Conservation (phyloP, 2,329 filamentous ascomycete genomes). For the Cladophialophora immunda region DNA sequence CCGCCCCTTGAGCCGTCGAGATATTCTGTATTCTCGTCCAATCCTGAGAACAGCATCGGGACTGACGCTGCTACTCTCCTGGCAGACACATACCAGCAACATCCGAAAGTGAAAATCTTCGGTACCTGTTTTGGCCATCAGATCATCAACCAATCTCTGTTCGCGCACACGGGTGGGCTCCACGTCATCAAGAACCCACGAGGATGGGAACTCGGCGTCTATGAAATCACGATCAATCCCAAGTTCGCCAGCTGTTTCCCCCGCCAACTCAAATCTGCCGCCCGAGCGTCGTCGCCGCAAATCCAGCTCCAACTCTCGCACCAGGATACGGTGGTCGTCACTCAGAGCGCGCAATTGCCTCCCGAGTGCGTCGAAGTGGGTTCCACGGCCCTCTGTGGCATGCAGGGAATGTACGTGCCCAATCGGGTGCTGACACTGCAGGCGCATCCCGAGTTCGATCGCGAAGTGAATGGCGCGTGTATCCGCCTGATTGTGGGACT, state of each 20-base stretch:
- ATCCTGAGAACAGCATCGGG: not conserved
- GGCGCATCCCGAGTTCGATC: slow-evolving; percentile 9
- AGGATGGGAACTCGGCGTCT: slow-evolving; percentile 7
- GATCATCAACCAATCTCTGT: slow-evolving; percentile 11
- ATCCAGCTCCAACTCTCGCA: slow-evolving; percentile 15
- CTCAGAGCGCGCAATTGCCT: not conserved
- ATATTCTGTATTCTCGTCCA: not conserved
- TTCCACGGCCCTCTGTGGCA: slow-evolving; percentile 3
- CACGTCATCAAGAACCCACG: slow-evolving; percentile 9
- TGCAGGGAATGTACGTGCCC: slow-evolving; percentile 13
- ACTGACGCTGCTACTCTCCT: not conserved
- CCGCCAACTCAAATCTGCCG: not conserved
- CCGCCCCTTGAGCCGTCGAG: too few relatives aligned
- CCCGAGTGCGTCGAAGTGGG: slow-evolving; percentile 4
- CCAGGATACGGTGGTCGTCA: slow-evolving; percentile 5
- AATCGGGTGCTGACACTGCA: slow-evolving; percentile 2
- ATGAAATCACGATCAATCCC: slow-evolving; percentile 5
- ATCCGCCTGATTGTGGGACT: not conserved
- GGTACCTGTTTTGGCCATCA: slow-evolving; percentile 11
- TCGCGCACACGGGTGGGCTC: not conserved
- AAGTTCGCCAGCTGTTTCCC: slow-evolving; percentile 10
- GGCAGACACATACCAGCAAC: not conserved
- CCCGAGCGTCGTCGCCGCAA: not conserved
- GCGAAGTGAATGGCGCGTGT: slow-evolving; percentile 3
- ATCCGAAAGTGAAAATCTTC: slow-evolving; percentile 7